Evolutionary conservation across 192 early-diverging fungal genomes (phyloP).

Genomic region (Obelidium mucronatum): DNA sequence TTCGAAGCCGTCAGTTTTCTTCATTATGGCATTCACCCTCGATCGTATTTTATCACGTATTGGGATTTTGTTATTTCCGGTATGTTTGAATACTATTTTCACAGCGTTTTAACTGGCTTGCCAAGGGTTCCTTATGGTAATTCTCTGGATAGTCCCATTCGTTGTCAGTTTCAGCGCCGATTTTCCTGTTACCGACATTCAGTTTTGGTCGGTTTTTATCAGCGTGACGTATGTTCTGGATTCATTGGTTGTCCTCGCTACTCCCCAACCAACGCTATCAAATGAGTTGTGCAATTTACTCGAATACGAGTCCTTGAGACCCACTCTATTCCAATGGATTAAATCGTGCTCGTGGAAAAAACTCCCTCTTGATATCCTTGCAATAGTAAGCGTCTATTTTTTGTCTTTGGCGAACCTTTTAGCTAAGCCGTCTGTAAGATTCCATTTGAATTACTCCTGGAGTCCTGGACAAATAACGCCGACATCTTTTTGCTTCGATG

Average conservation of each 20-base stretch:
- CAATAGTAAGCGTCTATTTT: neutral
- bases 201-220: neutral
- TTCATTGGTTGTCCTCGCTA: neutral
- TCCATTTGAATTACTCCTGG: neutral
- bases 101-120: neutral
- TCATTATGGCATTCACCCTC: slow-evolving; percentile 12
- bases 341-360: neutral
- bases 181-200: neutral
- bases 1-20: neutral
- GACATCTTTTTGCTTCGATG: neutral
- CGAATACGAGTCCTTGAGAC: slow-evolving; percentile 7
- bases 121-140: neutral
- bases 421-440: neutral
- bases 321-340: neutral
- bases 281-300: neutral
- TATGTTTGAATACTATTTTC: neutral
- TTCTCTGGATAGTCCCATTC: slow-evolving; percentile 11
- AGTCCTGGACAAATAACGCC: neutral
- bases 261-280: neutral
- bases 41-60: neutral
- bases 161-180: neutral
- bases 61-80: slow-evolving; percentile 15
- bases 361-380: neutral
- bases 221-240: neutral
- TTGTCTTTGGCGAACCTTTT: neutral